These are phyloP conservation scores for Leccinum barrowsii DNA, from an alignment of 768 basidiomycete species.

Conservation along the genomic window DNA sequence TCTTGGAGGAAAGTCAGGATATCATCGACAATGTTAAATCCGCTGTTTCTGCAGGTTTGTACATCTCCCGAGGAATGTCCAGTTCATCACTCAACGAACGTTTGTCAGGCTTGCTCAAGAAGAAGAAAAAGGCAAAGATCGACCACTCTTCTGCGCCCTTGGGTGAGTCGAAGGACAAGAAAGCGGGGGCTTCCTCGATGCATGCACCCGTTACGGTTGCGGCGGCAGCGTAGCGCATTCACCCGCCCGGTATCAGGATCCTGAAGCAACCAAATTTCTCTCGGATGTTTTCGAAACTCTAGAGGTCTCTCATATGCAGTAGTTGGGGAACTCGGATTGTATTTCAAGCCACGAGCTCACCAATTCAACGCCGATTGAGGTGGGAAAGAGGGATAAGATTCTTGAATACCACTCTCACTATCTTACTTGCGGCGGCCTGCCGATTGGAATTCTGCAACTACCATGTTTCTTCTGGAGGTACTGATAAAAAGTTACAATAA, in stretches of 20 bases:
- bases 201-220: slow-evolving; percentile 7
- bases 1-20: slow-evolving; percentile 86
- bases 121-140: slow-evolving; percentile 67
- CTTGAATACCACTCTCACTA: too few species aligned
- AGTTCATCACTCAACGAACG: slow-evolving; percentile 18
- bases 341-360: too few species aligned
- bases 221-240: slow-evolving; percentile 17
- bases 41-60: slow-evolving; percentile 77
- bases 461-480: too few species aligned
- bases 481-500: too few species aligned
- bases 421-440: too few species aligned
- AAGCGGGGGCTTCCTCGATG: slow-evolving; percentile 1
- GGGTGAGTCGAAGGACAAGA: slow-evolving; percentile 3
- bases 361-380: too few species aligned
- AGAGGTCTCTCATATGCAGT: too few species aligned
- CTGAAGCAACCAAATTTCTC: not conserved
- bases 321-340: too few species aligned
- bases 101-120: slow-evolving; percentile 64
- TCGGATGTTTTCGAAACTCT: not conserved
- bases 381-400: too few species aligned
- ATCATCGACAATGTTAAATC: slow-evolving; percentile 89
- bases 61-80: slow-evolving; percentile 11
- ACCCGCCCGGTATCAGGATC: not conserved
- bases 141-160: slow-evolving; percentile 23
- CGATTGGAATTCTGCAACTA: too few species aligned